These are phyloP conservation scores for Amanita phalloides DNA, from an alignment of 768 basidiomycete genomes.

Conservation along the genomic window DNA sequence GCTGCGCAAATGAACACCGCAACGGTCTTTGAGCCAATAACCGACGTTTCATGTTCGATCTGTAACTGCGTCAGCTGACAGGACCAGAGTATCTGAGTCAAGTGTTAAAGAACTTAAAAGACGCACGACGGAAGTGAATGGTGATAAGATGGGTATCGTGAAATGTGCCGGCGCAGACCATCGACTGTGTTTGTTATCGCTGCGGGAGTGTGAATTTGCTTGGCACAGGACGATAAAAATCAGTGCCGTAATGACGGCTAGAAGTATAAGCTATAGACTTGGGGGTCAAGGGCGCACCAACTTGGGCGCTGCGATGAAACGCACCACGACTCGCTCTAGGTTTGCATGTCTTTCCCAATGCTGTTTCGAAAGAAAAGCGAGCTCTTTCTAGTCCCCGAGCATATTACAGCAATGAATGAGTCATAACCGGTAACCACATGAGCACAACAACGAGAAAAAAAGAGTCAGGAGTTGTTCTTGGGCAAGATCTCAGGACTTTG, in stretches of 20 bases:
- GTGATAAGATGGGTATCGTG: slow-evolving; percentile 70
- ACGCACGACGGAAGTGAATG: slow-evolving; percentile 68
- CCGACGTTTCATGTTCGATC: slow-evolving; percentile 70
- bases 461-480: too few relatives aligned
- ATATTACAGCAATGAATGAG: slow-evolving; percentile 6
- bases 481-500: too few relatives aligned
- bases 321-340: slow-evolving; percentile 24
- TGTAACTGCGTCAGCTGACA: slow-evolving; percentile 13
- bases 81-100: neutral
- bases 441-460: too few relatives aligned
- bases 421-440: too few relatives aligned
- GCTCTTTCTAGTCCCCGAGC: slow-evolving; percentile 27
- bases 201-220: slow-evolving; percentile 16
- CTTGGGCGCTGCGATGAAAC: neutral
- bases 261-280: slow-evolving; percentile 19
- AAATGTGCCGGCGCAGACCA: slow-evolving; percentile 45
- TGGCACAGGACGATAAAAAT: slow-evolving; percentile 25
- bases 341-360: slow-evolving; percentile 37
- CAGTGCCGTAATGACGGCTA: slow-evolving; percentile 22
- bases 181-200: slow-evolving; percentile 14
- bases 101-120: neutral
- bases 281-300: too few relatives aligned
- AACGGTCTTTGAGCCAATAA: slow-evolving; percentile 40
- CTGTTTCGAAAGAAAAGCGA: slow-evolving; percentile 23
- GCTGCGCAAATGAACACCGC: slow-evolving; percentile 26